These are phyloP conservation scores for Macrocystidia cucumis DNA, from an alignment of 1,284 basidiomycete species.

Conservation along the genomic window DNA sequence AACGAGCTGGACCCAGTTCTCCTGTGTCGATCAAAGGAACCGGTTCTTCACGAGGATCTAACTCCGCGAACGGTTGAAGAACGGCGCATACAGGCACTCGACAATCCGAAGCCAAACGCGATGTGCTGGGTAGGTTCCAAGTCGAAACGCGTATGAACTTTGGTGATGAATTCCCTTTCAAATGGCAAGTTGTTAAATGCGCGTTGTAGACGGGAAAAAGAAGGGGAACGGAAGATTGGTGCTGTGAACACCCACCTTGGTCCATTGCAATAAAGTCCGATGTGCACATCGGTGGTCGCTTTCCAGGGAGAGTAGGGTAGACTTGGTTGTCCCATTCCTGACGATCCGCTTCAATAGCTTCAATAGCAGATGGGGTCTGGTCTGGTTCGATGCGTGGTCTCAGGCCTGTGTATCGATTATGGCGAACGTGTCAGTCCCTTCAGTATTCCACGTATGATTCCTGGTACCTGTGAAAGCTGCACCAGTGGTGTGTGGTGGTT, in stretches of 20 bases:
- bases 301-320: constrained; percentile 73
- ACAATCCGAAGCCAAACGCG: constrained; percentile 77
- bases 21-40: constrained; percentile 74
- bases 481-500: constrained; percentile 81
- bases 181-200: constrained; percentile 8
- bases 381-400: constrained; percentile 83
- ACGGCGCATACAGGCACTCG: constrained; percentile 81
- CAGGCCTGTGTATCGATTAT: too few relatives aligned
- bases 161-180: constrained; percentile 76
- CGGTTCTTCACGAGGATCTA: constrained; percentile 74
- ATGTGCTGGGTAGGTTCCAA: constrained; percentile 79
- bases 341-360: constrained; percentile 79
- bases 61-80: constrained; percentile 88
- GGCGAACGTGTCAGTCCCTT: too few relatives aligned
- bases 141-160: constrained; percentile 87
- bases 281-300: constrained; percentile 76
- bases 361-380: constrained; percentile 90
- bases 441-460: too few relatives aligned
- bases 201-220: constrained; percentile 1
- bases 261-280: constrained; percentile 89
- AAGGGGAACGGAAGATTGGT: not conserved
- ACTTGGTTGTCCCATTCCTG: constrained; percentile 75
- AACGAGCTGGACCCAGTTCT: constrained; percentile 75
- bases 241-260: constrained; percentile 55
- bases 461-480: too few relatives aligned